Base-by-base conservation (phyloP, 768 basidiomycete genomes). In the Tricholoma flavovirens region DNA sequence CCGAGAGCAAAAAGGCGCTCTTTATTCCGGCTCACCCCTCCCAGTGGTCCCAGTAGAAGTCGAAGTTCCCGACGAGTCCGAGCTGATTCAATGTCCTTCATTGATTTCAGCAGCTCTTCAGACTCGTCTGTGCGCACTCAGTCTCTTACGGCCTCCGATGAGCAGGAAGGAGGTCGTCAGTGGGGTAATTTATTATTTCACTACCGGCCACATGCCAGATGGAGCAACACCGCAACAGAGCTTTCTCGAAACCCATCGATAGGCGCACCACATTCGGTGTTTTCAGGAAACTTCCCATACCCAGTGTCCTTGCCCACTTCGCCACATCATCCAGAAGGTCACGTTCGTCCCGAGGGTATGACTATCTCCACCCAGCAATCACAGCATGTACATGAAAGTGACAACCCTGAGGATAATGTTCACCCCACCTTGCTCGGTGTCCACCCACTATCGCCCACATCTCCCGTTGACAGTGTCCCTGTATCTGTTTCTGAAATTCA, bases 381-480 rank as follows among this genome's bases (percentile, higher is more conserved):
- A 0, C 79, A 83, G 30, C 82, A 80, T 53, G 66, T 78, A 43
- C 79, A 53, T 19, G 24, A 43, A 56, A 72, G 59, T 63, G 67
- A 63, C 35, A 69, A 71, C 5, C 71, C 73, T 7, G 70, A 73
- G 42, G 59, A 71, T 36, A 65, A 8, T 29, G 8, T 8, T 4
- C 29, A 29, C 29, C 30, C 30, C 10, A 32, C 30, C 9, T 3
- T 1, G 30, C 7, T 24, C 12, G 22, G 43, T 45, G 5, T 71
- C 60, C 77, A 73, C 12, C 45, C 57, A 60, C 29, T 64, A 48
- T 62, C 68, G n/a, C 64, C 66, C 48, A 63, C 74, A 26, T 83
- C 83, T 12, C 82, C 82, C 35, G 79, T 80, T 0, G 80, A 84
- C 48, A 84, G 82, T 55, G 69, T 83, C 35, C 79, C 81, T 1